Percentiles rank a stretch among this genome's conserved stretches.
Conservation (phyloP, 306 rosid genomes). For the Fragaria nilgerrensis region DNA sequence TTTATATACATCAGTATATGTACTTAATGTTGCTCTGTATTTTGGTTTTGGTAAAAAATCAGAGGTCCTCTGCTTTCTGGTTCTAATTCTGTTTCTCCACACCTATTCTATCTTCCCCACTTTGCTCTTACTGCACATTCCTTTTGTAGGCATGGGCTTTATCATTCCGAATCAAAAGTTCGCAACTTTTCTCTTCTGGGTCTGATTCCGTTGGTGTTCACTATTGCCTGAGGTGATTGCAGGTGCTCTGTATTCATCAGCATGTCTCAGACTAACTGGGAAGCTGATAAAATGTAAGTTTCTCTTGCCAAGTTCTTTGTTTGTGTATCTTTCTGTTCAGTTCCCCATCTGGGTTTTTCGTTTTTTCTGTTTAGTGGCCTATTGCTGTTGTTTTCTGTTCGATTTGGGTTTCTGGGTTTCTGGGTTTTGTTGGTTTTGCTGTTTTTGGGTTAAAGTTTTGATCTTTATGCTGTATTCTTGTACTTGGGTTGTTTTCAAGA, state of each 20-base stretch:
- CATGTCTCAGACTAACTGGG: conserved; percentile 99
- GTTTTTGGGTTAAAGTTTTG: conserved; percentile 23
- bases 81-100: conserved; percentile 29
- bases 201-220: conserved; percentile 32
- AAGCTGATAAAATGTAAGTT: conserved; percentile 98
- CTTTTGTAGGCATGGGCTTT: conserved; percentile 26
- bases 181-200: conserved; percentile 30
- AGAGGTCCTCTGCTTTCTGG: conserved; percentile 23
- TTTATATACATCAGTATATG: not conserved
- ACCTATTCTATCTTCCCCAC: conserved; percentile 32
- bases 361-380: conserved; percentile 5
- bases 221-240: conserved; percentile 18
- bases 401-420: conserved; percentile 40
- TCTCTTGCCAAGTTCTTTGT: conserved; percentile 3
- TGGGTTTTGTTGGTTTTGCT: conserved; percentile 4
- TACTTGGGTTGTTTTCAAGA: not conserved
- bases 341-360: conserved; percentile 29
- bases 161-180: conserved; percentile 27
- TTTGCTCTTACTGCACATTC: conserved; percentile 24
- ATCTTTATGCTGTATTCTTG: conserved; percentile 20
- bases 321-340: not conserved
- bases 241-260: conserved; percentile 18
- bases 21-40: conserved; percentile 20
- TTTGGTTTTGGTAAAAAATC: conserved; percentile 28
- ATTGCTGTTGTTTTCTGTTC: not conserved